phyloP scores from a whole-genome alignment of 2,329 filamentous ascomycete genomes.

The Cephalotrichum gorgonifer region DNA sequence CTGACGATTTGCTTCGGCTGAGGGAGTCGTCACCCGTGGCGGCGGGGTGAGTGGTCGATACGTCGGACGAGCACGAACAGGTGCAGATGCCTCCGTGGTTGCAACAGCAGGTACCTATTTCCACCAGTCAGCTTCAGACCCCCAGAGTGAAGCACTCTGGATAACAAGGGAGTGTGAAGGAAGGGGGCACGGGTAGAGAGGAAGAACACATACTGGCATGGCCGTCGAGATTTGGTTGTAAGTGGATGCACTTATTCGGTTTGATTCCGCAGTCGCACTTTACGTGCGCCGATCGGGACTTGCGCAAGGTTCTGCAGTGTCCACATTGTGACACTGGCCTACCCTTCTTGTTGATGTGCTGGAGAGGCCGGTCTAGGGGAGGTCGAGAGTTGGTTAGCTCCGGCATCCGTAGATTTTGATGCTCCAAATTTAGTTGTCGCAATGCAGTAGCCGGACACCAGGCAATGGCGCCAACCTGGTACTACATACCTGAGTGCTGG shows the following conservation, averaged over 20 bases:
- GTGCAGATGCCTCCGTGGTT: slow-evolving; percentile 59
- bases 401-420: slow-evolving; percentile 10
- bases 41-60: slow-evolving; percentile 48
- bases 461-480: too few relatives aligned
- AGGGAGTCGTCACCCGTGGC: slow-evolving; percentile 37
- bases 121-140: background rate
- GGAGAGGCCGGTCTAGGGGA: slow-evolving; percentile 68
- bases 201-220: slow-evolving; percentile 42
- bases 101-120: slow-evolving; percentile 56
- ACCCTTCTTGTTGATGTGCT: slow-evolving; percentile 96
- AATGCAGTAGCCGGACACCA: background rate
- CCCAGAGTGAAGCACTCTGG: background rate
- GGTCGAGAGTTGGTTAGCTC: background rate
- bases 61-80: slow-evolving; percentile 45
- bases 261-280: slow-evolving; percentile 98
- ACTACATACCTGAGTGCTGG: slow-evolving; percentile 79
- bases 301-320: slow-evolving; percentile 92
- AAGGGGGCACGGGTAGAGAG: slow-evolving; percentile 11
- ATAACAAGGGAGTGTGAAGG: background rate
- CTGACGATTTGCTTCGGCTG: slow-evolving; percentile 27
- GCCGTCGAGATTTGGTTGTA: slow-evolving; percentile 46
- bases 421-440: background rate
- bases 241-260: slow-evolving; percentile 57
- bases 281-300: slow-evolving; percentile 86
- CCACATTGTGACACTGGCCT: slow-evolving; percentile 95